phyloP scores from a whole-genome alignment of 2,329 filamentous ascomycete species.

The Nigrospora osmanthi region DNA sequence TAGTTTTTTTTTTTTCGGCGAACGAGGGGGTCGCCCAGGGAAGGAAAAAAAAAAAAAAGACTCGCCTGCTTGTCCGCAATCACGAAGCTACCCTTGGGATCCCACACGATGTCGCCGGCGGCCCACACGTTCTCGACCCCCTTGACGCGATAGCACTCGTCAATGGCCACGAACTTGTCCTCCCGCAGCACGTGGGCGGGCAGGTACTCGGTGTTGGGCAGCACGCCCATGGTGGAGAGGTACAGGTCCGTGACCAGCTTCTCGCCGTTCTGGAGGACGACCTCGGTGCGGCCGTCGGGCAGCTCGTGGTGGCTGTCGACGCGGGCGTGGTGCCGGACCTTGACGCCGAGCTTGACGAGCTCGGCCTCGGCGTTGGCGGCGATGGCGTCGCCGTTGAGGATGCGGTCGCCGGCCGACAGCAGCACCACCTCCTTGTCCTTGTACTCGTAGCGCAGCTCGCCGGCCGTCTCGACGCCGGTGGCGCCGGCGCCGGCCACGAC shows the following conservation, averaged over 20 bases:
- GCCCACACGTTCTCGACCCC: conserved; percentile 41
- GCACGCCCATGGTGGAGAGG: conserved; percentile 46
- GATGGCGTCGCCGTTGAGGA: conserved; percentile 36
- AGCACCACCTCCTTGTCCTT: conserved; percentile 42
- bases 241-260: conserved; percentile 46
- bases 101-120: conserved; percentile 43
- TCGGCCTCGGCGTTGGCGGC: conserved; percentile 35
- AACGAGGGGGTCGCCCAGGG: too few species aligned
- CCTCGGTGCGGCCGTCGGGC: conserved; percentile 36
- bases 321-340: conserved; percentile 32
- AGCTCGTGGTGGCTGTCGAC: conserved; percentile 26
- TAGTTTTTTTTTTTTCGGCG: too few species aligned
- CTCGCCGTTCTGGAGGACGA: conserved; percentile 37
- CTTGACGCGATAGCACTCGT: conserved; percentile 41
- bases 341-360: conserved; percentile 45
- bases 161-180: conserved; percentile 36
- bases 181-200: conserved; percentile 34
- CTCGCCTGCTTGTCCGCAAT: conserved; percentile 40
- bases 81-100: conserved; percentile 35
- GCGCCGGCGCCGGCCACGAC: conserved; percentile 48
- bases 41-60: not conserved
- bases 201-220: conserved; percentile 47
- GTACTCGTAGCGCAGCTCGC: conserved; percentile 45
- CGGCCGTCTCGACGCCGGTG: conserved; percentile 48
- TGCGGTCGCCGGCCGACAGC: conserved; percentile 28